phyloP scores from a whole-genome alignment of 2,329 filamentous ascomycete genomes.

The Pseudocercospora crystallina region DNA sequence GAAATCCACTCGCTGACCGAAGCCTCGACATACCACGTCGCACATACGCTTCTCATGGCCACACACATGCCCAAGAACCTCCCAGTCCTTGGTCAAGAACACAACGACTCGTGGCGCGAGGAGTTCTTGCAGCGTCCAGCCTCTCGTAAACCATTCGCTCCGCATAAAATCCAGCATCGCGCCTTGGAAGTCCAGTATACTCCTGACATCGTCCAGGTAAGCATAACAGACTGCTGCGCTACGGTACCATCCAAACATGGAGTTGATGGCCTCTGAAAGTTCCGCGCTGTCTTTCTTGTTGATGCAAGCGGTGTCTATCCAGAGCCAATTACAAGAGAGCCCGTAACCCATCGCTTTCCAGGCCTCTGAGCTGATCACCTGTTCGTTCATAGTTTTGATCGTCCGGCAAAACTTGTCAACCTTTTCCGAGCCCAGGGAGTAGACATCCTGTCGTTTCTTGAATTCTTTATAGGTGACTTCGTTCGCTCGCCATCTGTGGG shows the following conservation, averaged over 20 bases:
- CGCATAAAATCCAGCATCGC: constrained; percentile 3
- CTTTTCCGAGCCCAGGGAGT: constrained; percentile 4
- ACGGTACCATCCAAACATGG: constrained; percentile 25
- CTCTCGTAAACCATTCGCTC: constrained; percentile 9
- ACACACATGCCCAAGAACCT: constrained; percentile 13
- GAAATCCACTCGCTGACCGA: constrained; percentile 1
- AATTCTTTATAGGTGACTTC: constrained; percentile 7
- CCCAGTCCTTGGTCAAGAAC: constrained; percentile 13
- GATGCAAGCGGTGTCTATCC: constrained; percentile 28
- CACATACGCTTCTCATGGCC: neutral
- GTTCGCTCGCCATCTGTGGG: constrained; percentile 2
- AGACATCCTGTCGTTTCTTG: constrained; percentile 4
- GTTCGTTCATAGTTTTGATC: neutral
- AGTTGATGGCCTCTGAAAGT: constrained; percentile 24
- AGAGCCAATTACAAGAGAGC: constrained; percentile 8
- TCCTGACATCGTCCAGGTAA: constrained; percentile 15
- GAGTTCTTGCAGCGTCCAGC: neutral
- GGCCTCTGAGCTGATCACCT: neutral
- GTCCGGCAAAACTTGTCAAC: constrained; percentile 4
- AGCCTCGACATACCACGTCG: constrained; percentile 1
- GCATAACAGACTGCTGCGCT: constrained; percentile 20
- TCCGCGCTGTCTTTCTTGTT: constrained; percentile 21
- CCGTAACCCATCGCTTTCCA: neutral
- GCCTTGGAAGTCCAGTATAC: neutral
- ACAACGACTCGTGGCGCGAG: constrained; percentile 5